Percentiles rank a stretch among this genome's conserved stretches.
phyloP scores from a whole-genome alignment of 2,329 filamentous ascomycete genomes.

The Xylaria hypoxylon region DNA sequence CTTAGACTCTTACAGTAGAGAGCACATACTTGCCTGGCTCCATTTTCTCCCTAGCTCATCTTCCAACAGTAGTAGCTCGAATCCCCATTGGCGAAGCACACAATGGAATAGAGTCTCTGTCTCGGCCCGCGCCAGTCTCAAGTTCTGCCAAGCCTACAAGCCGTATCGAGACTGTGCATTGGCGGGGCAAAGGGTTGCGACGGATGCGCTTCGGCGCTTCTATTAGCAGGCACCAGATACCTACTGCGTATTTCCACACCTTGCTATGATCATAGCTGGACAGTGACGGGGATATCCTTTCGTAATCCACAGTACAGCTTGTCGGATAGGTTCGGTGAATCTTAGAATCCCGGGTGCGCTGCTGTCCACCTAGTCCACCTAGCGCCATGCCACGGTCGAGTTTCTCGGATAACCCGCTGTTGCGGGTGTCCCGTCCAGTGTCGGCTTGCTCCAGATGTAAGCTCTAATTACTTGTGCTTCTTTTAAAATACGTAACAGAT shows the following conservation, averaged over 20 bases:
- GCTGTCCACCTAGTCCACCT: slow-evolving; percentile 19
- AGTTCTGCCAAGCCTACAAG: slow-evolving; percentile 22
- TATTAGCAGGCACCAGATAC: slow-evolving; percentile 16
- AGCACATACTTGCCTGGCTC: background rate
- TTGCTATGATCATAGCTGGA: slow-evolving; percentile 6
- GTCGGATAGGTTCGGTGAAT: slow-evolving; percentile 7
- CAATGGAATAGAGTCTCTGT: slow-evolving; percentile 8
- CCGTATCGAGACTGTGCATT: slow-evolving; percentile 13
- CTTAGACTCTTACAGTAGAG: too few relatives aligned
- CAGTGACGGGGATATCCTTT: background rate
- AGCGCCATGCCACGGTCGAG: slow-evolving; percentile 55
- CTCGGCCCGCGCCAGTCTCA: slow-evolving; percentile 30
- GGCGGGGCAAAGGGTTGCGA: slow-evolving; percentile 31
- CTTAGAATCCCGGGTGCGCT: slow-evolving; percentile 13
- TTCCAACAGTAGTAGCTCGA: background rate
- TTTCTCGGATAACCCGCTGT: slow-evolving; percentile 64
- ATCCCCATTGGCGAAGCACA: slow-evolving; percentile 4
- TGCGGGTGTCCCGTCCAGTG: slow-evolving; percentile 81
- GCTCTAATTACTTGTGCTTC: slow-evolving; percentile 40
- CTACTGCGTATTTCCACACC: slow-evolving; percentile 2
- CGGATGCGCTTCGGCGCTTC: slow-evolving; percentile 27
- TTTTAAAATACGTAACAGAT: background rate
- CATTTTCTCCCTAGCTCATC: background rate
- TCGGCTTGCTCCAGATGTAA: slow-evolving; percentile 82
- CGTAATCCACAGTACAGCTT: background rate